These are phyloP conservation scores for Aureobasidium vineae DNA, from an alignment of 2,329 filamentous ascomycete genomes.

Conservation along the genomic window DNA sequence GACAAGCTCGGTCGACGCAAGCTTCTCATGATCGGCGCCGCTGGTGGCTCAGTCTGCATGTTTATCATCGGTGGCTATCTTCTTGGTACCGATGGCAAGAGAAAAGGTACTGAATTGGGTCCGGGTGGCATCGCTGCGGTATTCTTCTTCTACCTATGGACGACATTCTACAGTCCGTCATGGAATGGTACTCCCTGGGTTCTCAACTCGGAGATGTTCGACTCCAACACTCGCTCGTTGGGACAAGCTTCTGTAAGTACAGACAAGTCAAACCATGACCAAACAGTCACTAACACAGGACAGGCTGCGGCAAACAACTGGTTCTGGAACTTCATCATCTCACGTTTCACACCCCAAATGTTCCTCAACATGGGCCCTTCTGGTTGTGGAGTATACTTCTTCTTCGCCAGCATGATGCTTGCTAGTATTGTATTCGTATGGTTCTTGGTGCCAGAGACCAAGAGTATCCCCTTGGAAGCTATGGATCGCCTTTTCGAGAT, in stretches of 20 bases:
- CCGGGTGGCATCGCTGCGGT: conserved; percentile 59
- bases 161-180: conserved; percentile 64
- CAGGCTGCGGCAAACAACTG: conserved; percentile 67
- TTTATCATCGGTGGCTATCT: conserved; percentile 65
- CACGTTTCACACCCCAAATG: conserved; percentile 66
- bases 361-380: conserved; percentile 44
- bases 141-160: conserved; percentile 74
- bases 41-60: conserved; percentile 62
- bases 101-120: conserved; percentile 43
- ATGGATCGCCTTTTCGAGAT: conserved; percentile 51
- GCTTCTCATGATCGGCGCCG: conserved; percentile 64
- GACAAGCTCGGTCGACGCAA: conserved; percentile 62
- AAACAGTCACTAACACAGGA: not conserved
- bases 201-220: conserved; percentile 71
- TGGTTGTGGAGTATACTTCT: conserved; percentile 45
- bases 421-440: conserved; percentile 48
- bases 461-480: conserved; percentile 47
- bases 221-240: conserved; percentile 64
- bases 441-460: conserved; percentile 47
- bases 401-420: conserved; percentile 51
- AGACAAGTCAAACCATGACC: no score
- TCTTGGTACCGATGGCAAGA: conserved; percentile 42
- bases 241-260: conserved; percentile 61
- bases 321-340: conserved; percentile 69
- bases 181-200: conserved; percentile 65